Conservation (phyloP, 345 rosid species). For the Hypericum perforatum region DNA sequence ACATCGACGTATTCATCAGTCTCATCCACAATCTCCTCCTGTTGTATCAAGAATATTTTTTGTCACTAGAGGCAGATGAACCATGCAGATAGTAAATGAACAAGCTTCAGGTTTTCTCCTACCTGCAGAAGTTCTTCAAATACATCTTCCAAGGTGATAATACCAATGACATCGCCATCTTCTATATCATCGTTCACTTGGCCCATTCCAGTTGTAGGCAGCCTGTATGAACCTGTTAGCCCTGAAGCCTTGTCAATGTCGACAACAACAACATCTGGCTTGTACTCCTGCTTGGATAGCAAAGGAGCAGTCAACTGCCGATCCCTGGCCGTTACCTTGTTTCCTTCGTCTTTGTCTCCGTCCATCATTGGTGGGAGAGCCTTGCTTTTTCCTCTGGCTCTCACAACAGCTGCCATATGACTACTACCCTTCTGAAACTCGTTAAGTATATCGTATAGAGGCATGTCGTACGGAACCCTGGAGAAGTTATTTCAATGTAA, state of each 20-base stretch:
- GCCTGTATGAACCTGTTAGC: slow-evolving; percentile 8
- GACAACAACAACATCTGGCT: not conserved
- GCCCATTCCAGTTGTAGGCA: not conserved
- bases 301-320: not conserved
- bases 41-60: slow-evolving; percentile 19
- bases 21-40: slow-evolving; percentile 80
- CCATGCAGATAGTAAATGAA: not conserved
- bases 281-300: slow-evolving; percentile 1
- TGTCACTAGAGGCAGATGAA: slow-evolving; percentile 1
- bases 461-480: slow-evolving; percentile 6
- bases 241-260: slow-evolving; percentile 15
- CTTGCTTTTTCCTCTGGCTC: not conserved
- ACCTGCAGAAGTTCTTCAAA: slow-evolving; percentile 27
- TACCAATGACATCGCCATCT: slow-evolving; percentile 25
- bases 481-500: not conserved
- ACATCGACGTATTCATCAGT: slow-evolving; percentile 69
- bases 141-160: slow-evolving; percentile 23
- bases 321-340: not conserved
- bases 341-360: not conserved
- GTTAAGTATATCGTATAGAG: slow-evolving; percentile 3
- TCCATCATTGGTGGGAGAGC: not conserved
- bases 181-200: slow-evolving; percentile 15
- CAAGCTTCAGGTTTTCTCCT: slow-evolving; percentile 9
- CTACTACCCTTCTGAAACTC: slow-evolving; percentile 7
- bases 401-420: slow-evolving; percentile 6